Percentiles rank a stretch among this genome's conserved stretches.
Conservation (phyloP, 768 basidiomycete genomes). For the Daedaleopsis sinensis region DNA sequence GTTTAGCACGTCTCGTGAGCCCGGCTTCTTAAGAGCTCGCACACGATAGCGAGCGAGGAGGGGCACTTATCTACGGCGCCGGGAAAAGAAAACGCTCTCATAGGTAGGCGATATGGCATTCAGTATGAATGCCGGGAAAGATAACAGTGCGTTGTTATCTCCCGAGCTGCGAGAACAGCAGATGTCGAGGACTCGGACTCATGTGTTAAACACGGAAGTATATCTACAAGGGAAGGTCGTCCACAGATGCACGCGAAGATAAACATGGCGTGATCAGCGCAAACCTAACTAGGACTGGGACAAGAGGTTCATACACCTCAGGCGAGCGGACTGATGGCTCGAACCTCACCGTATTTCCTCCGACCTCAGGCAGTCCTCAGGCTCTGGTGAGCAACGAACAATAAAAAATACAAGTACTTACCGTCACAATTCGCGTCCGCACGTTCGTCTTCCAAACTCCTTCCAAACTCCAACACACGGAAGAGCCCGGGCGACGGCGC, state of each 20-base stretch:
- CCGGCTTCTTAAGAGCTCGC: not conserved
- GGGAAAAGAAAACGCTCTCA: not conserved
- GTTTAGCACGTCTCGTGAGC: not conserved
- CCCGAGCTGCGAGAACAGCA: conserved; percentile 1
- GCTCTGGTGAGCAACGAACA: too few relatives aligned
- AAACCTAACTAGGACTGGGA: not conserved
- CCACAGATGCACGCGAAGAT: not conserved
- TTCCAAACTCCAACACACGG: not conserved
- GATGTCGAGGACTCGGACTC: not conserved
- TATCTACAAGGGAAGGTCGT: not conserved
- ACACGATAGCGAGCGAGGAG: not conserved
- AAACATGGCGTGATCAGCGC: conserved; percentile 7
- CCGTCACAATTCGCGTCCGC: too few relatives aligned
- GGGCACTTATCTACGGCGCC: not conserved
- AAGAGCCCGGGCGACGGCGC: not conserved
- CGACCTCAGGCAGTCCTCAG: too few relatives aligned
- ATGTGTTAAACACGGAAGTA: not conserved
- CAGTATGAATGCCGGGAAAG: conserved; percentile 15
- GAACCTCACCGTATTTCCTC: not conserved
- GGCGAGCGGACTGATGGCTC: not conserved
- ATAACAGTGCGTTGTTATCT: conserved; percentile 6
- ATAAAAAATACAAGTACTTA: too few relatives aligned
- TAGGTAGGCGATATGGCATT: conserved; percentile 3
- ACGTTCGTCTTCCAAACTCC: not conserved
- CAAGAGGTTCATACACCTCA: not conserved